Evolutionary conservation across 164 flowering plant genomes (phyloP).

Genomic region (Cinnamomum micranthum): DNA sequence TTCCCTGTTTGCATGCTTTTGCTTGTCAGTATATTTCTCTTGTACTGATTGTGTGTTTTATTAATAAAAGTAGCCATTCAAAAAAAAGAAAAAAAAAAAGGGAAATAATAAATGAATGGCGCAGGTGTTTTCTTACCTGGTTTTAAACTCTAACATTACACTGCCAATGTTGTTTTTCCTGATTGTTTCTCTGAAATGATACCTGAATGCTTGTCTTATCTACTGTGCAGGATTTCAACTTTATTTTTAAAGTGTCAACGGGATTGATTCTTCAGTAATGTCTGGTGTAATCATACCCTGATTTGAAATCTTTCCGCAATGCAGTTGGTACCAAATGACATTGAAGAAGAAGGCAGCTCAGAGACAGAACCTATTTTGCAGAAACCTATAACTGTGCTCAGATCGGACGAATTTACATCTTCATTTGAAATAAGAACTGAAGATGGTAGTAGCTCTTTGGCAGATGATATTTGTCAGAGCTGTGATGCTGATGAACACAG

Average conservation of each 20-base stretch:
- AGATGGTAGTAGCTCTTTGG: slow-evolving; percentile 29
- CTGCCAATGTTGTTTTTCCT: too few relatives aligned
- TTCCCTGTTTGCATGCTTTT: too few relatives aligned
- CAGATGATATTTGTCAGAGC: slow-evolving; percentile 26
- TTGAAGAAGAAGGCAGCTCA: slow-evolving; percentile 36
- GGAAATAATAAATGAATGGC: too few relatives aligned
- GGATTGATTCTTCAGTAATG: slow-evolving; percentile 28
- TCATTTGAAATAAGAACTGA: slow-evolving; percentile 62
- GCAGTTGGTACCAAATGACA: slow-evolving; percentile 62
- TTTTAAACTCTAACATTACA: too few relatives aligned
- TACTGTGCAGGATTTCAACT: slow-evolving; percentile 28
- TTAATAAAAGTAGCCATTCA: too few relatives aligned
- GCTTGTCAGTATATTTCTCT: too few relatives aligned
- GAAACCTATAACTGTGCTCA: slow-evolving; percentile 22
- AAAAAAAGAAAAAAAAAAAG: too few relatives aligned
- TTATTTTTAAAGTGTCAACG: slow-evolving; percentile 33
- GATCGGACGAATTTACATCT: slow-evolving; percentile 36
- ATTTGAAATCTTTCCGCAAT: slow-evolving; percentile 33
- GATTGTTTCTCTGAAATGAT: too few relatives aligned
- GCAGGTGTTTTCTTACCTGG: too few relatives aligned
- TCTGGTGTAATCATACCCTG: slow-evolving; percentile 18
- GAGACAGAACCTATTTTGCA: slow-evolving; percentile 72
- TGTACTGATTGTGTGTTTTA: too few relatives aligned
- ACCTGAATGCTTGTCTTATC: not conserved
- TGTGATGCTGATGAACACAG: slow-evolving; percentile 47